These are phyloP conservation scores for Sphagnum tenellum DNA, from an alignment of 225 moss, liverwort and hornwort species.

Conservation along the genomic window DNA sequence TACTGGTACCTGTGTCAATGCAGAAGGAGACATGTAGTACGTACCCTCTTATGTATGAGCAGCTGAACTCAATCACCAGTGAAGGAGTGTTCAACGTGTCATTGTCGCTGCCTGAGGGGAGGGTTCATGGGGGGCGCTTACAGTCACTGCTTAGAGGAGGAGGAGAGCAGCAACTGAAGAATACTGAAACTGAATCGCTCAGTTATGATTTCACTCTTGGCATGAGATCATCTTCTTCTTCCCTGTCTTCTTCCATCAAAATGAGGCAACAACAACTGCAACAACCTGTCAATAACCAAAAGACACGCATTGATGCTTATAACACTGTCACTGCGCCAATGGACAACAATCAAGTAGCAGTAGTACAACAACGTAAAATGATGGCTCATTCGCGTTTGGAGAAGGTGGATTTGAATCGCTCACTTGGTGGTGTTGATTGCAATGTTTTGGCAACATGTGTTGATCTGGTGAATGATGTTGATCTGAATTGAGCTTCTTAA, in stretches of 20 bases:
- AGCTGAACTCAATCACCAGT: constrained; percentile 51
- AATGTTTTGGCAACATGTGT: constrained; percentile 79
- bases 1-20: constrained; percentile 91
- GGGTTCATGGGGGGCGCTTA: constrained; percentile 60
- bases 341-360: too few species aligned
- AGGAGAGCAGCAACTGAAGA: too few species aligned
- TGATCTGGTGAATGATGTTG: constrained; percentile 13
- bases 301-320: too few species aligned
- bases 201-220: background rate
- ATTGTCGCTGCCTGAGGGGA: constrained; percentile 56
- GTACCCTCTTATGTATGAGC: constrained; percentile 17
- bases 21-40: constrained; percentile 20
- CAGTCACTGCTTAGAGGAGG: constrained; percentile 12
- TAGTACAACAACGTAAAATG: background rate
- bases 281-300: too few species aligned
- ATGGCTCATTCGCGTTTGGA: constrained; percentile 19
- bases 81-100: constrained; percentile 56
- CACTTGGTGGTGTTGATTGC: constrained; percentile 62
- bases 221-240: background rate
- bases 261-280: background rate
- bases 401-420: constrained; percentile 17
- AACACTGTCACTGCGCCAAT: too few species aligned
- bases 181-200: too few species aligned
- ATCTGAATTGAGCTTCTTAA: too few species aligned
- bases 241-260: constrained; percentile 7